Evolutionary conservation across 306 rosid genomes (phyloP), one percentile per base, ranked within the genome.

Genomic region (Pyrus pyrifolia): DNA sequence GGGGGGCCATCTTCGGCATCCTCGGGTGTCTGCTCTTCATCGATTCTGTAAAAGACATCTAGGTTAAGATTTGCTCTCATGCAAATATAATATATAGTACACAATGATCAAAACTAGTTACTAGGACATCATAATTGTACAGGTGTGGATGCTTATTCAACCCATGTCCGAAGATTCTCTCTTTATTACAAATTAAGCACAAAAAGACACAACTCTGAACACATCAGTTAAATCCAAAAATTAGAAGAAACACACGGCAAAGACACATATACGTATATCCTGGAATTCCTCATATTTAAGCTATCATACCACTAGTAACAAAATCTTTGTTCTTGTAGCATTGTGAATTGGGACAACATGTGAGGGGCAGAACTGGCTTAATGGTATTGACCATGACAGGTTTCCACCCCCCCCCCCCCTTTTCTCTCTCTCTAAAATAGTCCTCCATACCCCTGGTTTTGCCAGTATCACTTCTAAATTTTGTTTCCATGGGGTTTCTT

Each of bases 1-100:
- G 97, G 99, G 1, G 99, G 99, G 13, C 99, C 99, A 77, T 96
- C 99, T 83, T 96, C 99, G 0, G 97, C 91, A 68, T 96, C 99
- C 80, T 96, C 98, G 1, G 93, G 91, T 18, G 98, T 55, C 78
- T 96, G 99, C 86, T 96, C 99, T 84, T 92, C 98, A 29, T 96
- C 98, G n/a, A 96, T 96, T 91, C 99, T 96, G 72, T 85, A 82
- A 7, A 79, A 4, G 14, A 51, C 74, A 40, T 38, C 25, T 27
- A 4, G 9, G 60, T 45, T 51, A 60, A 60, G 21, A 73, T 58
- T 8, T 23, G 23, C 60, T 40, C 5, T 15, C 67, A 58, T 57
- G 55, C 67, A 58, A 23, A 29, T 72, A 35, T 38, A 31, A 13
- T 8, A 55, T 31, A 64, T n/a, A 49, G 1, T 14, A 30, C 8